Conservation (phyloP, 208 protist genomes). For the Trypanosoma rangeli region DNA sequence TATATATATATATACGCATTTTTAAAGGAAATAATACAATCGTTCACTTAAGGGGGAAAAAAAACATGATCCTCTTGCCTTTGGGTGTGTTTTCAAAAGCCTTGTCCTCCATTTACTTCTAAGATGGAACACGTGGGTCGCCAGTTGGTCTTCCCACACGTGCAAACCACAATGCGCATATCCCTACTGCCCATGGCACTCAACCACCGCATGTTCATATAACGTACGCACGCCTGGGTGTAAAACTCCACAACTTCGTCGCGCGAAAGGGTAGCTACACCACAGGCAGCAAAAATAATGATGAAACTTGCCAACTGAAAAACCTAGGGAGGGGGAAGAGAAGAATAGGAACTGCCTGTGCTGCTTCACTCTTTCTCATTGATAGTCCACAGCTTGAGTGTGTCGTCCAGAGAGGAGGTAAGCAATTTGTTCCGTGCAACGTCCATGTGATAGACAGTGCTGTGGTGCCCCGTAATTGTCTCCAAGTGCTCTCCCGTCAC, state of each 20-base stretch:
- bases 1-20: neutral
- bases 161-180: neutral
- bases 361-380: conserved; percentile 21
- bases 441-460: conserved; percentile 88
- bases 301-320: neutral
- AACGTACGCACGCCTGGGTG: neutral
- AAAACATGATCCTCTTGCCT: conserved; percentile 2
- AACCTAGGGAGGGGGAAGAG: neutral
- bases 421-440: conserved; percentile 69
- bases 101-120: neutral
- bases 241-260: neutral
- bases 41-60: neutral
- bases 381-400: conserved; percentile 81
- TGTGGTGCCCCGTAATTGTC: conserved; percentile 76
- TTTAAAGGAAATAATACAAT: neutral
- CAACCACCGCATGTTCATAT: neutral
- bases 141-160: neutral
- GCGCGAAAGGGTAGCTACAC: neutral
- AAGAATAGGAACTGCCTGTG: neutral
- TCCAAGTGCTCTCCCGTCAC: conserved; percentile 60
- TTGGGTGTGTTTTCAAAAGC: neutral
- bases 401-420: conserved; percentile 80
- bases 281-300: neutral
- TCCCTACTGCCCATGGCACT: neutral
- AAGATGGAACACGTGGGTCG: neutral